phyloP scores from a whole-genome alignment of 176 grass and related monocot genomes.

The Elymus sibiricus region DNA sequence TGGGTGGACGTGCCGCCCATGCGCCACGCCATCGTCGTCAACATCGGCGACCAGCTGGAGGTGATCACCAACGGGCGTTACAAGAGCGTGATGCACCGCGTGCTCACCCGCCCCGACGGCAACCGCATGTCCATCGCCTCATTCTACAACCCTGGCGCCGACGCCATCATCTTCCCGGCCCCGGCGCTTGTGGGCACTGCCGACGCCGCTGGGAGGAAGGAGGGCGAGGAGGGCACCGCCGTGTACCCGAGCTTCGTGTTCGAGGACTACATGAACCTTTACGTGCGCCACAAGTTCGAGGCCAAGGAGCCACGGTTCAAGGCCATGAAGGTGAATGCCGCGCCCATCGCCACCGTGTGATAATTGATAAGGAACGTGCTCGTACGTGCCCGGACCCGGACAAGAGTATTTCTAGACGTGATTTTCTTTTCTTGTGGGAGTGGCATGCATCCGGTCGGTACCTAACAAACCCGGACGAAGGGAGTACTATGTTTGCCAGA shows the following conservation, averaged over 20 bases:
- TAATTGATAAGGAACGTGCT: background rate
- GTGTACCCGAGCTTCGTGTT: constrained; percentile 87
- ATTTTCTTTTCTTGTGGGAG: no score
- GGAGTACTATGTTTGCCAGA: no score
- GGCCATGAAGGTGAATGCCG: constrained; percentile 62
- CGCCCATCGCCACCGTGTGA: constrained; percentile 47
- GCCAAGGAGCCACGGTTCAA: constrained; percentile 88
- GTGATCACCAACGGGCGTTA: constrained; percentile 93
- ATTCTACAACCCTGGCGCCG: constrained; percentile 84
- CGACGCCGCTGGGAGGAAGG: no score
- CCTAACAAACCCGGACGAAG: no score
- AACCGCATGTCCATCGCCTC: constrained; percentile 97
- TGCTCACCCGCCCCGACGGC: no score
- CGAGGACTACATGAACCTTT: constrained; percentile 97
- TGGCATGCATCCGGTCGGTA: no score
- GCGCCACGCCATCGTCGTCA: constrained; percentile 72
- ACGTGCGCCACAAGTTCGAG: constrained; percentile 75
- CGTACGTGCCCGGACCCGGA: background rate
- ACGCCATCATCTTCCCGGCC: constrained; percentile 86
- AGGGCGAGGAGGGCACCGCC: no score
- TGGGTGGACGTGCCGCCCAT: constrained; percentile 89
- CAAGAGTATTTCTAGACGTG: no score
- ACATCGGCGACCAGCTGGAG: constrained; percentile 96
- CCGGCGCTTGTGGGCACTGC: constrained; percentile 42
- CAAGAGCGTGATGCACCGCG: constrained; percentile 87